Evolutionary conservation across 2,329 filamentous ascomycete genomes (phyloP), one percentile per base, ranked within the genome.

Genomic region (Plenodomus tracheiphilus): DNA sequence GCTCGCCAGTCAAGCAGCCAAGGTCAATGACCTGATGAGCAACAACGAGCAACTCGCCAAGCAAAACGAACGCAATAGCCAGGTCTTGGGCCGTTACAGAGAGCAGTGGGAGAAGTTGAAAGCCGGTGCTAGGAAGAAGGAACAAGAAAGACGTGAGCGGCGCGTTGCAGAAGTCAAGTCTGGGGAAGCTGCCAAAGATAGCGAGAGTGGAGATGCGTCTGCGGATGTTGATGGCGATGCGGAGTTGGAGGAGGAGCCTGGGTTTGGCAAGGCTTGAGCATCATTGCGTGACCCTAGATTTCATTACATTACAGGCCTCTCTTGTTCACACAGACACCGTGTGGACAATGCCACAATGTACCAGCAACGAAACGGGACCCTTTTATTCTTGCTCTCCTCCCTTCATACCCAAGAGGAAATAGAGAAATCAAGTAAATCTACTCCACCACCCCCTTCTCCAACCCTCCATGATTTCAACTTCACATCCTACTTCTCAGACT

Each of bases 101-200:
- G 82, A 85, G 47, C 80, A 84, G 50, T 89, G 85, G 84, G 85
- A 88, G 69, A 83, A 83, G 58, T 69, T 89, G 57, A 87, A 88
- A 69, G 83, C 85, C 39, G 83, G 83, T 0, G 85, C 85, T 2
- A 46, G 70, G 43, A 70, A 67, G 56, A 67, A 70, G 53, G 66
- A 70, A 52, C 35, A 47, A 39, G 68, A 71, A 56, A 50, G 66
- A 28, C 28, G 59, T 19, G 65, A 66, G 46, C 58, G 48, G 49
- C 52, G 49, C 22, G 28, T 53, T 3, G 41, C 39, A 2, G 54
- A 58, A 28, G 25, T 53, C 2, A 60, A 54, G 39, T 44, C 51
- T 5, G 54, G 48, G 2, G 51, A 63, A 16, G 50, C 43, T 13
- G 51, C 46, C 2, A 59, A 48, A 49, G 59, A 58, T n/a, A 43